These are phyloP conservation scores for Cryptococcus sp. DNA, from an alignment of 1,284 basidiomycete genomes.

Conservation along the genomic window DNA sequence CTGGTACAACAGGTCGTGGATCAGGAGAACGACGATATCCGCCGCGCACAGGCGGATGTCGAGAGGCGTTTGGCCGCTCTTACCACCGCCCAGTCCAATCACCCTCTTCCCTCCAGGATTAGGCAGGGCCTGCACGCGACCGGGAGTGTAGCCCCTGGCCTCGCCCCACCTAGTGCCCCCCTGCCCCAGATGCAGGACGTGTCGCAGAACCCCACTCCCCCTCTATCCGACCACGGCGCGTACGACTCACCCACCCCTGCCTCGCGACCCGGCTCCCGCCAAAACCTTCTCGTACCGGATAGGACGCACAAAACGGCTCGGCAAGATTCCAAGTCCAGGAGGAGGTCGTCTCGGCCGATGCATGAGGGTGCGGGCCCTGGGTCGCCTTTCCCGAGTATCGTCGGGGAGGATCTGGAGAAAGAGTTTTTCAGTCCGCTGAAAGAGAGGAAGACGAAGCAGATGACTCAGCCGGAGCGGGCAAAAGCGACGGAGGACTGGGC, in stretches of 20 bases:
- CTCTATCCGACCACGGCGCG: slow-evolving; percentile 20
- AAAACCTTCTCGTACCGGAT: neutral
- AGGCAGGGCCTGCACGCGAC: slow-evolving; percentile 38
- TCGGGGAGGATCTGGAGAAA: slow-evolving; percentile 66
- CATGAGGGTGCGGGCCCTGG: slow-evolving; percentile 40
- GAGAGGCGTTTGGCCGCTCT: neutral
- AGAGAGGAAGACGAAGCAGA: neutral
- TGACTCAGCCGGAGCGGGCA: neutral
- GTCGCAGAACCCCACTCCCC: slow-evolving; percentile 15
- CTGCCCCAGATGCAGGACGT: neutral
- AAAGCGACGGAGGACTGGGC: neutral
- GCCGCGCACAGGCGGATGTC: slow-evolving; percentile 10
- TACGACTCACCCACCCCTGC: slow-evolving; percentile 18
- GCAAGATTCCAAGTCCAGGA: slow-evolving; percentile 1
- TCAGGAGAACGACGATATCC: slow-evolving; percentile 15
- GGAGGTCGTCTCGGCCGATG: slow-evolving; percentile 1
- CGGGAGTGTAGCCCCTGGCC: slow-evolving; percentile 15
- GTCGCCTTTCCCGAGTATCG: slow-evolving; percentile 74
- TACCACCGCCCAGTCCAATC: slow-evolving; percentile 3
- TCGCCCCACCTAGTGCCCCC: slow-evolving; percentile 26
- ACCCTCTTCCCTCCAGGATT: slow-evolving; percentile 29
- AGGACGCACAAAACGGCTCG: neutral
- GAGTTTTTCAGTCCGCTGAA: slow-evolving; percentile 61
- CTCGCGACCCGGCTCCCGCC: slow-evolving; percentile 12
- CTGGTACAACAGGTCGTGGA: slow-evolving; percentile 26